phyloP scores from a whole-genome alignment of 1,139 yeast species.

The Zygoascus sp. region DNA sequence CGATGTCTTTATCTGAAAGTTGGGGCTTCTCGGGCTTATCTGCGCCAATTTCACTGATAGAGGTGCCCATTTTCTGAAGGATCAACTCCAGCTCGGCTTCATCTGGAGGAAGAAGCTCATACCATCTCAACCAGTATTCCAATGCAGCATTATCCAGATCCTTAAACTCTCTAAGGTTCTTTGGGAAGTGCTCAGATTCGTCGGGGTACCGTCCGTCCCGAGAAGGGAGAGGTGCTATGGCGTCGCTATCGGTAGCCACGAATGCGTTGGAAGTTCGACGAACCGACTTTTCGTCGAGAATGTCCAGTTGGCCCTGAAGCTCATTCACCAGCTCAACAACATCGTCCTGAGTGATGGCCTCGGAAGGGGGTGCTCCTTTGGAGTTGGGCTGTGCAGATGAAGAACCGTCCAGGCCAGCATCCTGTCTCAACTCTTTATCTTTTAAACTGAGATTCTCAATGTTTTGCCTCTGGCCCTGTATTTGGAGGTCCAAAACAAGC shows the following conservation, averaged over 20 bases:
- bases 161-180: conserved; percentile 51
- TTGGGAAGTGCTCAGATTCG: conserved; percentile 49
- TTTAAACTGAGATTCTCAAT: conserved; percentile 21
- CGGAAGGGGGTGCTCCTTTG: conserved; percentile 16
- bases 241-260: conserved; percentile 38
- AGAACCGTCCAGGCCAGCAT: conserved; percentile 1
- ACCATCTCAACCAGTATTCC: conserved; percentile 58
- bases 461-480: conserved; percentile 40
- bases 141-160: conserved; percentile 43
- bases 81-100: conserved; percentile 31
- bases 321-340: conserved; percentile 82
- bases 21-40: conserved; percentile 21
- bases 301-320: conserved; percentile 77
- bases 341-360: conserved; percentile 75
- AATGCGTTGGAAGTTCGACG: conserved; percentile 34
- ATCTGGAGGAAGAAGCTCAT: conserved; percentile 45
- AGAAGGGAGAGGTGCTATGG: conserved; percentile 55
- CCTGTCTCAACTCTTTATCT: conserved; percentile 16
- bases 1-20: conserved; percentile 42
- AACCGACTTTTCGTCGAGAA: conserved; percentile 37
- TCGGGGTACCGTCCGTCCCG: conserved; percentile 60
- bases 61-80: conserved; percentile 32
- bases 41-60: conserved; percentile 38
- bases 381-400: neutral
- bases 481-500: conserved; percentile 65